A percentile compares a stretch with the other conserved stretches of the same genome.
phyloP scores from a whole-genome alignment of 148 eudicot genomes.

The Mesembryanthemum crystallinum region DNA sequence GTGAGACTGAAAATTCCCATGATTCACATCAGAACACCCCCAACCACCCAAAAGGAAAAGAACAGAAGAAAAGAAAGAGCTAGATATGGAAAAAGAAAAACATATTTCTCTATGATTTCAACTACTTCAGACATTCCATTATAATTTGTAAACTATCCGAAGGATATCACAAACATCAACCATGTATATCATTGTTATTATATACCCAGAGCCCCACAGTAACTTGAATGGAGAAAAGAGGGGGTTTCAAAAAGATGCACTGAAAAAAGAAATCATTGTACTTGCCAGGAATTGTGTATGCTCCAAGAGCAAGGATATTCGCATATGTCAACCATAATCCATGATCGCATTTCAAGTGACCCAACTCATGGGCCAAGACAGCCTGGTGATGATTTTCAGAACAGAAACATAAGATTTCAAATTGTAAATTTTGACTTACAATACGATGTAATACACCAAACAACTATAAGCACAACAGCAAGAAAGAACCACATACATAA shows the following conservation, averaged over 20 bases:
- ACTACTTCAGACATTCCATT: neutral
- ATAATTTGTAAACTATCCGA: neutral
- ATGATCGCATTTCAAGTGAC: constrained; percentile 97
- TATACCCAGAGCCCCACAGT: neutral
- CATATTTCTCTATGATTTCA: neutral
- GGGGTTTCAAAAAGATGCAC: neutral
- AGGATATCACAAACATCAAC: neutral
- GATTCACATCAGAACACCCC: neutral
- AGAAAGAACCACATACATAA: neutral
- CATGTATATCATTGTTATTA: neutral
- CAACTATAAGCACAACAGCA: neutral
- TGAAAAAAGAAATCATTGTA: neutral
- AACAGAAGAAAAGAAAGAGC: too few relatives aligned
- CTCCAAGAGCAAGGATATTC: constrained; percentile 85
- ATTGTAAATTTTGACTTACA: neutral
- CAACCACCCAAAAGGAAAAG: too few relatives aligned
- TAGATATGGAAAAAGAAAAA: too few relatives aligned
- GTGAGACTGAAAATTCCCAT: neutral
- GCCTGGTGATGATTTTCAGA: constrained; percentile 47
- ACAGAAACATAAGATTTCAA: constrained; percentile 5
- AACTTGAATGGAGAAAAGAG: neutral
- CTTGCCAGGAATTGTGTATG: constrained; percentile 82
- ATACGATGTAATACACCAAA: neutral
- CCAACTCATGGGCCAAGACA: constrained; percentile 96
- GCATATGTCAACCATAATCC: constrained; percentile 95